Conservation (phyloP, 768 basidiomycete genomes). For the Daedaleopsis sinensis region DNA sequence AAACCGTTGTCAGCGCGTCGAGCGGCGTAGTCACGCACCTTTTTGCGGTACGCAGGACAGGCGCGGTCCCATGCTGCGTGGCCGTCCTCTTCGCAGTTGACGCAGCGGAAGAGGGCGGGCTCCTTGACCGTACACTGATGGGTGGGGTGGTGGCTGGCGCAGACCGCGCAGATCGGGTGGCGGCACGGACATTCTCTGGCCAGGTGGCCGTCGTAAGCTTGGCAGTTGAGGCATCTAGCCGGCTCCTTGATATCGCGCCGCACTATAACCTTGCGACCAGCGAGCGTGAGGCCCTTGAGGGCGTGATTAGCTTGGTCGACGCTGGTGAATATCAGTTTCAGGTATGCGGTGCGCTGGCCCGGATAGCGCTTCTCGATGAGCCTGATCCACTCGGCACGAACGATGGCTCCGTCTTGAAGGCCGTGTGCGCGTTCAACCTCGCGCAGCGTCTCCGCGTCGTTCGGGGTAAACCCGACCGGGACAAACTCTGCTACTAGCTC, state of each 20-base stretch:
- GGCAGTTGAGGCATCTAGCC: too few relatives aligned
- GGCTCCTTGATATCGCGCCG: conserved; percentile 27
- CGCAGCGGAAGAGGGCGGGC: conserved; percentile 14
- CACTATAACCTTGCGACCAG: conserved; percentile 13
- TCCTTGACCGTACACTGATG: conserved; percentile 12
- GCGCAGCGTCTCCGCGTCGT: not conserved
- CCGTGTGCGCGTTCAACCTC: too few relatives aligned
- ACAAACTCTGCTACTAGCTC: conserved; percentile 6
- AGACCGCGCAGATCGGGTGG: conserved; percentile 27
- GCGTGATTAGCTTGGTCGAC: conserved; percentile 28
- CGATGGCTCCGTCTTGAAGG: not conserved
- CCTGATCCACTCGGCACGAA: conserved; percentile 32
- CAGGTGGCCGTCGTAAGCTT: too few relatives aligned
- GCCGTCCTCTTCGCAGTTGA: conserved; percentile 29
- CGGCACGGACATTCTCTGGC: too few relatives aligned
- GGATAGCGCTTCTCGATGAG: conserved; percentile 11
- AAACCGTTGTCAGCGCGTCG: too few relatives aligned
- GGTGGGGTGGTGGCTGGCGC: conserved; percentile 27
- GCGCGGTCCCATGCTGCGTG: conserved; percentile 33
- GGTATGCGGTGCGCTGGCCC: conserved; percentile 29
- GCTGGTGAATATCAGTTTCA: conserved; percentile 25
- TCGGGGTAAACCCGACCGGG: conserved; percentile 1
- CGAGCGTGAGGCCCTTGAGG: conserved; percentile 27
- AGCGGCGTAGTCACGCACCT: not conserved
- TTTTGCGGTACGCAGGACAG: conserved; percentile 18